A percentile compares a stretch with the other conserved stretches of the same genome.
Conservation (phyloP, 1,284 basidiomycete species). For the Mycosarcoma mackinlayi region DNA sequence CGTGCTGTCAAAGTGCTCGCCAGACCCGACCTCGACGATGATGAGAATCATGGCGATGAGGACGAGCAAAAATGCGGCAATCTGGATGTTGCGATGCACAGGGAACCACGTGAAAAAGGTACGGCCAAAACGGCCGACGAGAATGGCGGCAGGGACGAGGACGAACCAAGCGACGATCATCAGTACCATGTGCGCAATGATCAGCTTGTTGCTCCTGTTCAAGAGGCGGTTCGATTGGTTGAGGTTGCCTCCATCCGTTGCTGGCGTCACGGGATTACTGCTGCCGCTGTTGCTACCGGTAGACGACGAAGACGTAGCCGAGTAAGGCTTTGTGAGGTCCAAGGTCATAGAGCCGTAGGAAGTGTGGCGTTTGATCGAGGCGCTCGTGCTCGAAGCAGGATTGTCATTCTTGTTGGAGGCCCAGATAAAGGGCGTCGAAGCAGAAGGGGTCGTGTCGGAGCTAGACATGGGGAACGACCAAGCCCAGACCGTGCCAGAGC, state of each 20-base stretch:
- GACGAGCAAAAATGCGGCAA: conserved; percentile 71
- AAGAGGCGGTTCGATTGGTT: conserved; percentile 15
- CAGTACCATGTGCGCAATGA: conserved; percentile 57
- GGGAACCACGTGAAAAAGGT: conserved; percentile 75
- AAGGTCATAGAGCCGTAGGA: conserved; percentile 39
- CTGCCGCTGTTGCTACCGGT: conserved; percentile 3
- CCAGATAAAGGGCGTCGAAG: conserved; percentile 52
- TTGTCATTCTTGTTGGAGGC: conserved; percentile 47
- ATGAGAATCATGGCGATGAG: conserved; percentile 74
- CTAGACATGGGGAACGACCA: conserved; percentile 49
- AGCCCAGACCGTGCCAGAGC: conserved; percentile 38
- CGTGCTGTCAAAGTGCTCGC: conserved; percentile 30
- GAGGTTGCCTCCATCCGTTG: background rate
- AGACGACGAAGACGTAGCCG: conserved; percentile 10
- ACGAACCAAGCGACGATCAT: conserved; percentile 73
- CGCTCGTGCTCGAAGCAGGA: conserved; percentile 17
- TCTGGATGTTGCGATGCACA: conserved; percentile 73
- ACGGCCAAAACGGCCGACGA: conserved; percentile 74
- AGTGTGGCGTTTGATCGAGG: conserved; percentile 39
- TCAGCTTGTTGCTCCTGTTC: conserved; percentile 39
- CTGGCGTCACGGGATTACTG: conserved; percentile 15
- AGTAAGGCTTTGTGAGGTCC: conserved; percentile 58
- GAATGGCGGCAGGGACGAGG: conserved; percentile 74
- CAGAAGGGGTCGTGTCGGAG: conserved; percentile 18
- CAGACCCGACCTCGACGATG: conserved; percentile 63